These are phyloP conservation scores for Priceomyces medius DNA, from an alignment of 805 yeast genomes.

Conservation along the genomic window DNA sequence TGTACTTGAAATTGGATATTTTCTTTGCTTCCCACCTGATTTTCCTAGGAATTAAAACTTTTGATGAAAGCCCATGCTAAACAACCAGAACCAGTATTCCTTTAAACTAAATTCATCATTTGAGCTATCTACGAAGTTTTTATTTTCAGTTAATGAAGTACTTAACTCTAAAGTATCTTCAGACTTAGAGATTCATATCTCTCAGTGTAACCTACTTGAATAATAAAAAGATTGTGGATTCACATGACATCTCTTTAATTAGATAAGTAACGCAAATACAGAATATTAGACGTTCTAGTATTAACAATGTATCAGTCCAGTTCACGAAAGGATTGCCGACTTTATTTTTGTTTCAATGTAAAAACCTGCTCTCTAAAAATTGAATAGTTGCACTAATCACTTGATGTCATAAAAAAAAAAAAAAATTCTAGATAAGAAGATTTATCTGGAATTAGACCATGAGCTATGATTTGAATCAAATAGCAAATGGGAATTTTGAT, in stretches of 20 bases:
- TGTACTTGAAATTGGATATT: too few relatives aligned
- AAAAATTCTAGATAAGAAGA: too few relatives aligned
- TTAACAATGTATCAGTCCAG: not conserved
- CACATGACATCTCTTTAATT: not conserved
- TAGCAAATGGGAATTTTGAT: conserved; percentile 25
- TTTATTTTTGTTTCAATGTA: too few relatives aligned
- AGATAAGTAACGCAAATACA: not conserved
- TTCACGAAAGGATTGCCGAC: too few relatives aligned
- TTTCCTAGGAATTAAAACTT: too few relatives aligned
- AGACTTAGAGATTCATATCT: not conserved
- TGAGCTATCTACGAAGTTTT: conserved; percentile 1
- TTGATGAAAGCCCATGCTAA: too few relatives aligned
- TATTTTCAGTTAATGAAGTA: not conserved
- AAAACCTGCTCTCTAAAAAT: too few relatives aligned
- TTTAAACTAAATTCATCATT: not conserved
- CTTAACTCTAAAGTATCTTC: not conserved
- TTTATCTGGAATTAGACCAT: too few relatives aligned
- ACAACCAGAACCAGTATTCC: conserved; percentile 5
- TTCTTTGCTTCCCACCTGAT: too few relatives aligned
- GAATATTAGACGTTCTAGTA: not conserved
- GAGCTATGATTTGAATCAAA: conserved; percentile 11
- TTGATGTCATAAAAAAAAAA: too few relatives aligned
- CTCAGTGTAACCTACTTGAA: not conserved
- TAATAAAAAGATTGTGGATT: not conserved
- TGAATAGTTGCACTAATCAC: too few relatives aligned